Base-by-base conservation (phyloP, 2,329 filamentous ascomycete species). In the Calonectria honghensis region DNA sequence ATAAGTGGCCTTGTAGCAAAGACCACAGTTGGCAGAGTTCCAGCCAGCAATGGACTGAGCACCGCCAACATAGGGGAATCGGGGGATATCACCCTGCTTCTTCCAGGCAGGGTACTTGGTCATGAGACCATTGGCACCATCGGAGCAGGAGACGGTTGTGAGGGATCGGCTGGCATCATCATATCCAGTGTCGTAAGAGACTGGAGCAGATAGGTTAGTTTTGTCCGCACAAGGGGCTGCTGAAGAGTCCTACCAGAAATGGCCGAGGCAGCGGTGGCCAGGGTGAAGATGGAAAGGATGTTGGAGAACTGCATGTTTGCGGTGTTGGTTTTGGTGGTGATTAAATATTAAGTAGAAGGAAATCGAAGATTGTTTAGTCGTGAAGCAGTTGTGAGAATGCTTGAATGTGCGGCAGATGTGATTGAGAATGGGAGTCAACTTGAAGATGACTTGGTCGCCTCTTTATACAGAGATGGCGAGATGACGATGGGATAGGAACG, bases 141-240 rank as follows among this genome's bases (percentile, higher is more conserved):
- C 91, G 41, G 91, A 93, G 90, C 93, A 95, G 75, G 92, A 83
- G 57, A 95, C 89, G 7, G 81, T 83, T 39, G 85, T 87, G 70
- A 96, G 83, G 59, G 90, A 87, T 72, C 91, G 89, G 74, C 78
- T 78, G 59, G 83, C 83, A 76, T 93, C 86, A 82, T 96, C 94
- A 86, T 95, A 97, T 82, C 89, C 91, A 29, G 86, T 85, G 85
- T 96, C 94, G 85, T 93, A 96, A 77, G 93, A 93, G 81, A 96
- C 93, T 84, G 37, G 52, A 31, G 50, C 48, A 9, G 10, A 10
- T 35, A 9, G 10, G 32, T 35, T 10, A 35, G 32, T 35, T 35
- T 35, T 35, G 11, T 10, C 32, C 32, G 32, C 32, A 35, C 32
- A 35, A 35, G 7, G 32, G 10, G 9, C 32, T 9, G 32, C 32